Percentiles rank a stretch among this genome's conserved stretches.
These are phyloP conservation scores for Diaporthe sp. DNA, from an alignment of 2,329 filamentous ascomycete genomes.

Conservation along the genomic window DNA sequence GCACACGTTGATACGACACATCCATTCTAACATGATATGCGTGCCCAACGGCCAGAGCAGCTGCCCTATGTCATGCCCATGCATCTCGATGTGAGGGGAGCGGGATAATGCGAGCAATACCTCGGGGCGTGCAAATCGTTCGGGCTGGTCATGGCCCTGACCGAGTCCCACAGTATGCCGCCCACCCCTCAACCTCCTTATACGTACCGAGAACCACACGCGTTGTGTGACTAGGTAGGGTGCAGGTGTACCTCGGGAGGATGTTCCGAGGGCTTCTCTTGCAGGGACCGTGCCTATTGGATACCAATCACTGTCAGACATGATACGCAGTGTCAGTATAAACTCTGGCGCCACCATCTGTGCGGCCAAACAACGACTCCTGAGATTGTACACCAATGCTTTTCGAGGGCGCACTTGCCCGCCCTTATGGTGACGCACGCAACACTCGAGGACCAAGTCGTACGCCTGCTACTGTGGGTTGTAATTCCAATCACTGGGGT, in stretches of 20 bases:
- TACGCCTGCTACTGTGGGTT: not conserved
- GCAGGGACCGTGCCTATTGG: slow-evolving; percentile 34
- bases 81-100: not conserved
- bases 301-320: slow-evolving; percentile 31
- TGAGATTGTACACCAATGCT: slow-evolving; percentile 17
- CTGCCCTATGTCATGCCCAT: slow-evolving; percentile 28
- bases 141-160: slow-evolving; percentile 1
- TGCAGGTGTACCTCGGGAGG: slow-evolving; percentile 26
- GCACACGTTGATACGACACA: slow-evolving; percentile 18
- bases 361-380: slow-evolving; percentile 18
- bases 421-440: not conserved
- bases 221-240: slow-evolving; percentile 11
- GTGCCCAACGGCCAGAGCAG: slow-evolving; percentile 30
- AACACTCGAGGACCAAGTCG: not conserved
- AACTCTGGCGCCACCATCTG: slow-evolving; percentile 32
- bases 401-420: not conserved
- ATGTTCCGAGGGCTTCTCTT: slow-evolving; percentile 28
- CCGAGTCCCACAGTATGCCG: slow-evolving; percentile 20
- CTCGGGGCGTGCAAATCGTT: not conserved
- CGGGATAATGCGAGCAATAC: not conserved
- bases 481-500: not conserved
- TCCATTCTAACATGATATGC: slow-evolving; percentile 14
- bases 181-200: not conserved
- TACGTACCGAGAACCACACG: not conserved
- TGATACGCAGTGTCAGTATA: slow-evolving; percentile 33